phyloP scores from a whole-genome alignment of 2,329 filamentous ascomycete genomes.

The Xylariaceae sp. region DNA sequence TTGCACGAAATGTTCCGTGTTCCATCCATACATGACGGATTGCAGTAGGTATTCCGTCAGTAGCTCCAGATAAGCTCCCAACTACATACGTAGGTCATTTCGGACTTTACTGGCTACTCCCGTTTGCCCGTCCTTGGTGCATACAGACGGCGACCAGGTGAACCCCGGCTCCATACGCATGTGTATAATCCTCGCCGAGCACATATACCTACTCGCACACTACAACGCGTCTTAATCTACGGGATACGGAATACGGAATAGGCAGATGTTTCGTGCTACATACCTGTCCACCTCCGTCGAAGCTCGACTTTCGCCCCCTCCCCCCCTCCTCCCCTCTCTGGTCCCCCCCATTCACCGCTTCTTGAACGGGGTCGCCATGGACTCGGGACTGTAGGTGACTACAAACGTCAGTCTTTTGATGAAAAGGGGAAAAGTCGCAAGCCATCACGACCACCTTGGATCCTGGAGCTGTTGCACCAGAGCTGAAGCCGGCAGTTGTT shows the following conservation, averaged over 20 bases:
- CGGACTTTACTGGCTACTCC: not conserved
- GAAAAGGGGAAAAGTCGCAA: not conserved
- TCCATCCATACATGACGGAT: no score
- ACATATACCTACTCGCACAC: no score
- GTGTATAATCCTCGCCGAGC: not conserved
- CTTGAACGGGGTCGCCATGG: not conserved
- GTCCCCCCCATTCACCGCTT: not conserved
- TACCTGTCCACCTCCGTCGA: no score
- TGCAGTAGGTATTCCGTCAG: no score
- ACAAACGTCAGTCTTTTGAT: no score
- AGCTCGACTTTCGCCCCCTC: no score
- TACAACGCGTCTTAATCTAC: no score
- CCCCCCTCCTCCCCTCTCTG: no score
- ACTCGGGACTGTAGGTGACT: not conserved
- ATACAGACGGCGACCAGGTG: not conserved
- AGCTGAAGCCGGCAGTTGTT: not conserved
- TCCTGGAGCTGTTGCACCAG: not conserved
- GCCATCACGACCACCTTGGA: not conserved
- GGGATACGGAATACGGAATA: no score
- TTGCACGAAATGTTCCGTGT: no score
- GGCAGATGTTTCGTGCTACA: no score
- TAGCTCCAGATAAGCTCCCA: no score
- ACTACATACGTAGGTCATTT: not conserved
- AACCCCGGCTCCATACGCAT: not conserved
- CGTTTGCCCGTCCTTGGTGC: not conserved